Evolutionary conservation across 176 grass and related monocot genomes (phyloP).

Genomic region (Tillandsia leiboldiana): DNA sequence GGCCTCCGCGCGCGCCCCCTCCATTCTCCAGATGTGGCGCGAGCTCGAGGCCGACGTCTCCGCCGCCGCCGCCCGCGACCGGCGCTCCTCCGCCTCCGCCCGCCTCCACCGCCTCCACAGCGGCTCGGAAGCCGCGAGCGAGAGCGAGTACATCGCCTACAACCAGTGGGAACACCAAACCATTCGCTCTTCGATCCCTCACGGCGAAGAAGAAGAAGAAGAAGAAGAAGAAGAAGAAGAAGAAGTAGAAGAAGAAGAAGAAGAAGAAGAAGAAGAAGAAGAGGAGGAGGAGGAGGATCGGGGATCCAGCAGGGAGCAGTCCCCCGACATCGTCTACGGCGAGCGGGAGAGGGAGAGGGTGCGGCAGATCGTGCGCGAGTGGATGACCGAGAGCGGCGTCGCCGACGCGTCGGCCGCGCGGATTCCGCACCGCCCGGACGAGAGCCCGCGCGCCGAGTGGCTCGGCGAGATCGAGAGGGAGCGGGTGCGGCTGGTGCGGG

Average conservation of each 20-base stretch:
- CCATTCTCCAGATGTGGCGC: constrained; percentile 36
- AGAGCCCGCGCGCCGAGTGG: constrained; percentile 24
- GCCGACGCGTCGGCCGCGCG: constrained; percentile 3
- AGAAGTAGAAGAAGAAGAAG: constrained; percentile 18
- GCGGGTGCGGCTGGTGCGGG: constrained; percentile 49
- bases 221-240: constrained; percentile 4
- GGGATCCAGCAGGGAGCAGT: constrained; percentile 66
- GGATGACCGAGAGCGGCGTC: constrained; percentile 26
- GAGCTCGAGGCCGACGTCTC: constrained; percentile 14
- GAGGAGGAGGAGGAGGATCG: constrained; percentile 16
- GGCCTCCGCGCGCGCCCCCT: constrained; percentile 15
- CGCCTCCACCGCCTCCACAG: neutral
- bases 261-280: neutral
- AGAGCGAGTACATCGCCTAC: constrained; percentile 38
- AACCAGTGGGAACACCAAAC: constrained; percentile 3
- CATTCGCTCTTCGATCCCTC: neutral
- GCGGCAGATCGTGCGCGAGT: constrained; percentile 27
- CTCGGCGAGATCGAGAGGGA: constrained; percentile 56
- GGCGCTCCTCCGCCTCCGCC: neutral
- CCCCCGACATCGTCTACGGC: constrained; percentile 33
- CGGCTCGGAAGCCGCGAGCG: constrained; percentile 39
- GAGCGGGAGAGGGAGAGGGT: constrained; percentile 28
- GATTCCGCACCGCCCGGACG: constrained; percentile 23
- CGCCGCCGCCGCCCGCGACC: neutral
- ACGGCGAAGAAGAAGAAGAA: neutral